Evolutionary conservation across 2,329 filamentous ascomycete genomes (phyloP).

Genomic region (Colletotrichum camelliae): DNA sequence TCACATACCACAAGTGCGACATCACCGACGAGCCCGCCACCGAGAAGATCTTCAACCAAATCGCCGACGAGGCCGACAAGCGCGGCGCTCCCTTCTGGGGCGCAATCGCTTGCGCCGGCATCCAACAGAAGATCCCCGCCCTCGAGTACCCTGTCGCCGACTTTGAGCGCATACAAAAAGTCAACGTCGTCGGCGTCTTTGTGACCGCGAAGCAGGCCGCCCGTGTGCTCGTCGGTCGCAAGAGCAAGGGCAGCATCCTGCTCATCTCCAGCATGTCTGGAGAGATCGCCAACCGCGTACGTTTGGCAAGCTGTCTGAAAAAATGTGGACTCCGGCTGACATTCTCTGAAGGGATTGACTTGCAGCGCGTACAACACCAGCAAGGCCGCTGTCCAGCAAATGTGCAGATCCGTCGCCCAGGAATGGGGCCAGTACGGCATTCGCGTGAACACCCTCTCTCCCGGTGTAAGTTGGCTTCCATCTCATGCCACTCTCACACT

Average conservation of each 20-base stretch:
- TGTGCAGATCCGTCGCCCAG: constrained; percentile 62
- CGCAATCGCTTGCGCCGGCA: constrained; percentile 52
- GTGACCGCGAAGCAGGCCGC: constrained; percentile 74
- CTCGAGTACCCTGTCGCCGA: constrained; percentile 56
- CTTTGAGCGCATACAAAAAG: constrained; percentile 72
- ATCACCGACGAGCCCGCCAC: constrained; percentile 49
- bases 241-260: constrained; percentile 51
- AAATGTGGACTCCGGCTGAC: background rate
- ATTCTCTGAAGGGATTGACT: constrained; percentile 55
- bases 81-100: constrained; percentile 39
- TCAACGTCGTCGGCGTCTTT: constrained; percentile 74
- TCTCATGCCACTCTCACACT: background rate
- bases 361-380: constrained; percentile 69
- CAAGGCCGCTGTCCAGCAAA: constrained; percentile 66
- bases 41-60: constrained; percentile 36
- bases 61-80: constrained; percentile 38
- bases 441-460: constrained; percentile 70
- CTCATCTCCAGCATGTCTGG: constrained; percentile 57
- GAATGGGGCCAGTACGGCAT: constrained; percentile 70
- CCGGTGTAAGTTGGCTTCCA: constrained; percentile 47
- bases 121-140: constrained; percentile 51
- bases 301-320: constrained; percentile 5
- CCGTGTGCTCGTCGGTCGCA: constrained; percentile 53
- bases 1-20: constrained; percentile 50
- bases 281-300: constrained; percentile 55